phyloP scores from a whole-genome alignment of 2,329 filamentous ascomycete genomes.

The Colletotrichum spinosum region DNA sequence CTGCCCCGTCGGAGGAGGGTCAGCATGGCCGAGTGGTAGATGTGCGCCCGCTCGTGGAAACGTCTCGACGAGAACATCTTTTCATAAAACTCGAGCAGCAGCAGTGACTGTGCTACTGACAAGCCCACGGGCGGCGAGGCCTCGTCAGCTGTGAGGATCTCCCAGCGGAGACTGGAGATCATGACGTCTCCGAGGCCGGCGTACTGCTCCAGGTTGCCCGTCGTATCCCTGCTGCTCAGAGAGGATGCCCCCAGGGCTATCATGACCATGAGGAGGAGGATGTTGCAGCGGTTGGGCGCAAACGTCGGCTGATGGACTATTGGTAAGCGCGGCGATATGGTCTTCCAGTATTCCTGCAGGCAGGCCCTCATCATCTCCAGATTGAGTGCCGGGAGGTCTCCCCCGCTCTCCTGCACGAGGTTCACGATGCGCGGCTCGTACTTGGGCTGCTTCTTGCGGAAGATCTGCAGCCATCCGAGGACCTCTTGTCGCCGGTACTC shows the following conservation, averaged over 20 bases:
- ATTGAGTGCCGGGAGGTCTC: constrained; percentile 67
- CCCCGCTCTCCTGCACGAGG: constrained; percentile 51
- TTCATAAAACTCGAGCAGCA: constrained; percentile 89
- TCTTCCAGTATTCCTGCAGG: constrained; percentile 87
- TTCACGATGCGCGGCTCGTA: constrained; percentile 44
- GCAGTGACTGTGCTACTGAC: constrained; percentile 87
- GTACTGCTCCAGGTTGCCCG: constrained; percentile 58
- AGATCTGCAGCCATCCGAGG: constrained; percentile 55
- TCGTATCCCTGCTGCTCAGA: constrained; percentile 73
- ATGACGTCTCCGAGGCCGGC: constrained; percentile 68
- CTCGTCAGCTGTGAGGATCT: constrained; percentile 84
- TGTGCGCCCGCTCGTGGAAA: constrained; percentile 88
- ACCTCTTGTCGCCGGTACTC: constrained; percentile 60
- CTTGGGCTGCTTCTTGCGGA: constrained; percentile 56
- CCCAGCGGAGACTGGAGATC: constrained; percentile 80
- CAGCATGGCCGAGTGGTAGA: constrained; percentile 87
- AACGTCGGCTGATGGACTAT: constrained; percentile 92
- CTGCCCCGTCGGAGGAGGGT: constrained; percentile 88
- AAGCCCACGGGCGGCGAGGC: constrained; percentile 86
- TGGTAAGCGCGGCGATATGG: constrained; percentile 86
- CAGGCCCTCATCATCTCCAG: constrained; percentile 88
- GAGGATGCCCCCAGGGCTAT: constrained; percentile 87
- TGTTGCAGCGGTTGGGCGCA: constrained; percentile 80
- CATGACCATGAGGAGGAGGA: constrained; percentile 82
- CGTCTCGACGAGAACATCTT: constrained; percentile 89